Evolutionary conservation across 306 rosid species (phyloP).

Genomic region (Cyamopsis tetragonoloba): DNA sequence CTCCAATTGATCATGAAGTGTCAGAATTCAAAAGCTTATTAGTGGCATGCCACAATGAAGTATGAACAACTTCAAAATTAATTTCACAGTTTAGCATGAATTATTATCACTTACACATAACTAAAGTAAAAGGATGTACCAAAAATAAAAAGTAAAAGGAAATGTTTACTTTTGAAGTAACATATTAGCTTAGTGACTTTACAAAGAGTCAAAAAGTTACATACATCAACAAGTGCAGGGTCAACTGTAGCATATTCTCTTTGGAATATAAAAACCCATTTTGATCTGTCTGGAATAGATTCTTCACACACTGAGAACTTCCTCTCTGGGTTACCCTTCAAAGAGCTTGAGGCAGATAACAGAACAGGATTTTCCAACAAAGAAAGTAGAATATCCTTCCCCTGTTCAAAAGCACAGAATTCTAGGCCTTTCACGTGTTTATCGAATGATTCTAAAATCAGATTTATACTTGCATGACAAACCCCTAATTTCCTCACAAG

Average conservation of each 20-base stretch:
- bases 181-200: not conserved
- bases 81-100: not conserved
- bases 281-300: conserved; percentile 36
- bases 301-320: conserved; percentile 47
- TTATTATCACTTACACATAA: not conserved
- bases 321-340: conserved; percentile 55
- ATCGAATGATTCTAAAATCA: not conserved
- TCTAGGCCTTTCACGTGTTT: not conserved
- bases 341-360: conserved; percentile 43
- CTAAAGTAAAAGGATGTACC: not conserved
- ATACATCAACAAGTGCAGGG: conserved; percentile 66
- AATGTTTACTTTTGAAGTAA: not conserved
- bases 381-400: conserved; percentile 43
- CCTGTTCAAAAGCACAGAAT: conserved; percentile 44
- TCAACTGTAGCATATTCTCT: conserved; percentile 81
- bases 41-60: conserved; percentile 12
- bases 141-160: too few species aligned
- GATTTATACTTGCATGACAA: not conserved
- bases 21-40: not conserved
- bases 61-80: not conserved
- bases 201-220: not conserved
- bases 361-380: conserved; percentile 56
- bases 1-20: conserved; percentile 7
- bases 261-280: conserved; percentile 80
- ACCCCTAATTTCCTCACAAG: not conserved